Evolutionary conservation across 192 early-diverging fungal species (phyloP), one percentile per base, ranked within the genome.

Genomic region (Paraglomus brasilianum): DNA sequence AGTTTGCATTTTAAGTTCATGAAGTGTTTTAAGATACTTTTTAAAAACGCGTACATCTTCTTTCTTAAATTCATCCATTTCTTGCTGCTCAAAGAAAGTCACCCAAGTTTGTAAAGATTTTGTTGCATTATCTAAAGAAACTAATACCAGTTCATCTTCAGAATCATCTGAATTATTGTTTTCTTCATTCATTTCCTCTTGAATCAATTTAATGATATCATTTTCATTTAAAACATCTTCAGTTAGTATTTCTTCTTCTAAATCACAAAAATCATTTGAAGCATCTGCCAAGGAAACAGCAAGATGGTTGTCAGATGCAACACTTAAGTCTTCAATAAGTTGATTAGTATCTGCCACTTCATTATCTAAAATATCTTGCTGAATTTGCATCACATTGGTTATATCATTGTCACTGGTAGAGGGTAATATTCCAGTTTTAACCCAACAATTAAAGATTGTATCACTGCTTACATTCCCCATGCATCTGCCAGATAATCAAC

Each of bases 191-290:
- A 53, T 53, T 53, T 53, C 52, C 9, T 53, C 13, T 53, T 53
- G 52, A 53, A 53, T 53, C 17, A 53, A 13, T 1, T 19, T 53
- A 8, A 53, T 53, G 36, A 53, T 53, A 53, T 53, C 52, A 53
- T 53, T 53, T 53, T 53, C 8, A 53, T 53, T 53, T 53, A 53
- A 53, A 19, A 53, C 2, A 53, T 53, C 52, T 53, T 53, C 52
- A 8, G 52, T 53, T 53, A 8, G 17, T n/a, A 53, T 19, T 53
- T 53, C n/a, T 53, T 53, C 19, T n/a, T 53, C 52, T 17, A 53
- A 13, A 19, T 13, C 17, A 53, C n/a, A 19, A 53, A 53, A 53
- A 53, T 53, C 52, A 53, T 53, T 53, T 2, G 36, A 53, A 2
- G 8, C 52, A 53, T 2, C n/a, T 53, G 52, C 19, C 36, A 53